A percentile compares a stretch with the other conserved stretches of the same genome.
Evolutionary conservation across 495 filamentous ascomycete species (phyloP).

Genomic region (Jackrogersella multiformis): DNA sequence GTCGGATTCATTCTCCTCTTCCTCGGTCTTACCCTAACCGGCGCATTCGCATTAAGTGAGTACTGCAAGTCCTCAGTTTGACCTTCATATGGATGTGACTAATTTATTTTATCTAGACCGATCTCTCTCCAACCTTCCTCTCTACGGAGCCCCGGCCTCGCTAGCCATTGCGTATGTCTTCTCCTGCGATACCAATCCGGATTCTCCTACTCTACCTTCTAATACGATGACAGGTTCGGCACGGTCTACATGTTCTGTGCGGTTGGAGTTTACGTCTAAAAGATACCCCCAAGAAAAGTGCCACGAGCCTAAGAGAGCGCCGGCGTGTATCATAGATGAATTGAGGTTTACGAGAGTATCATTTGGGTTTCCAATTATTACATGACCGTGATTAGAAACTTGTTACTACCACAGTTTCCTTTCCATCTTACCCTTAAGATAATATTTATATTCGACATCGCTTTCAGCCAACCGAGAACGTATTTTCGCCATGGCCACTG

Average conservation of each 20-base stretch:
- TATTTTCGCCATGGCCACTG: constrained; percentile 22
- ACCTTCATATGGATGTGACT: constrained; percentile 3
- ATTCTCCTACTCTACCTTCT: constrained; percentile 31
- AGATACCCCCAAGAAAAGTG: constrained; percentile 53
- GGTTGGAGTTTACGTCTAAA: constrained; percentile 96
- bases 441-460: neutral
- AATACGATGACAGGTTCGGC: constrained; percentile 73
- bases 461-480: neutral
- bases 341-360: constrained; percentile 35
- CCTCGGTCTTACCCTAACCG: constrained; percentile 70
- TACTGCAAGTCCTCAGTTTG: constrained; percentile 14
- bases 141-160: constrained; percentile 88
- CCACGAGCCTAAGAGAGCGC: constrained; percentile 41
- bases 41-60: constrained; percentile 85
- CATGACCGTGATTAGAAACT: constrained; percentile 27
- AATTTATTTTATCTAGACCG: constrained; percentile 68
- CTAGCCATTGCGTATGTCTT: constrained; percentile 83
- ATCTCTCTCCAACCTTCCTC: constrained; percentile 76
- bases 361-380: constrained; percentile 13
- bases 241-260: constrained; percentile 98
- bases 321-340: constrained; percentile 56
- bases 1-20: constrained; percentile 82
- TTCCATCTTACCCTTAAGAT: neutral
- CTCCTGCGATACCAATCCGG: neutral
- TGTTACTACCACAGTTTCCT: neutral